Evolutionary conservation across 345 rosid species (phyloP), one percentile per base, ranked within the genome.

Genomic region (Hirschfeldia incana): DNA sequence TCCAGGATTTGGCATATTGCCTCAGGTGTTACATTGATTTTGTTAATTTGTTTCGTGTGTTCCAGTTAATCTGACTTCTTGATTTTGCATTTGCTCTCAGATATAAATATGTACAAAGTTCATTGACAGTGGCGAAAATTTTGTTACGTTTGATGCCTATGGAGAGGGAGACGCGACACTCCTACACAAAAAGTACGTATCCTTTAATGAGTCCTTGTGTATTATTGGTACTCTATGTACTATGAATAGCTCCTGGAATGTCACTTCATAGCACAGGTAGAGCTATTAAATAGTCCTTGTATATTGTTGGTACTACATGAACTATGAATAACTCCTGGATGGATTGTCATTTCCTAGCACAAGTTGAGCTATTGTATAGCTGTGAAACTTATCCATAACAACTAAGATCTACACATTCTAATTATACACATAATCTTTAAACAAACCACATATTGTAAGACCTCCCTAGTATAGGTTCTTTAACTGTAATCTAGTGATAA

Each of bases 351-450:
- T 58, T 16, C 37, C 13, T 58, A 39, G 0, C 49, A 12, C 79
- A 69, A 32, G 16, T 68, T 8, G 49, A 60, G 29, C 63, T 8
- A 33, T 26, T 69, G 39, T 15, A 62, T 49, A 7, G 13, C 62
- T 76, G 30, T 62, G 30, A 76, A 27, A 69, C 29, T 69, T 33
- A 61, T 61, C 28, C 53, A 69, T 13, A 53, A 8, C 10, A 53
- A 6, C 3, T 53, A 53, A 53, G 60, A 53, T 53, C 6, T 53
- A 53, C 2, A 60, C 69, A 30, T 9, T 69, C 28, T 32, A 69
- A n/a, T 13, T 44, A 30, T 21, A 61, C 8, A 8, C 80, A 36
- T 65, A 34, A 6, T 63, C 42, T 63, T 12, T 34, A 16, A 64
- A 34, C 39, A 32, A 63, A 33, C 44, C n/a, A 30, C 26, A 30